Evolutionary conservation across 495 filamentous ascomycete species (phyloP).

Genomic region (Daldinia decipiens): DNA sequence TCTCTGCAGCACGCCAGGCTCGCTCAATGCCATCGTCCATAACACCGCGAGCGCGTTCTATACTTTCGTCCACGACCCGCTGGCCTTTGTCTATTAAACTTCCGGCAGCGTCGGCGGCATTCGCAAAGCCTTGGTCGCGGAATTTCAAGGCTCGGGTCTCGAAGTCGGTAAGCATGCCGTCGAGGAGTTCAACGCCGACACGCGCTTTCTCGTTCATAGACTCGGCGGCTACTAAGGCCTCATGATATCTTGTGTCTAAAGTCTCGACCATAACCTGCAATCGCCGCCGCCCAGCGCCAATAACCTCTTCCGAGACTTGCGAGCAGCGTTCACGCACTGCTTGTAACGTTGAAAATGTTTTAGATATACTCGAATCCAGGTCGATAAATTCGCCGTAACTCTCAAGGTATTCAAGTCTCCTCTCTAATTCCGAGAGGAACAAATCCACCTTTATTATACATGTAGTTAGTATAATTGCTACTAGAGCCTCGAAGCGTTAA

Average conservation of each 20-base stretch:
- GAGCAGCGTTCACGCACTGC: conserved; percentile 89
- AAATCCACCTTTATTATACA: conserved; percentile 73
- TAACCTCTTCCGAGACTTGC: conserved; percentile 87
- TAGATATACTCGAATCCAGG: conserved; percentile 80
- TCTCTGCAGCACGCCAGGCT: conserved; percentile 79
- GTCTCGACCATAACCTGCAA: conserved; percentile 93
- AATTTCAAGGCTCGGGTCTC: conserved; percentile 79
- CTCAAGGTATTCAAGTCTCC: conserved; percentile 88
- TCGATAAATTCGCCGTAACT: conserved; percentile 79
- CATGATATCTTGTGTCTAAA: conserved; percentile 88
- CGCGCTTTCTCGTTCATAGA: conserved; percentile 92
- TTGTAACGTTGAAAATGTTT: conserved; percentile 85
- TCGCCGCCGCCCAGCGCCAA: conserved; percentile 84
- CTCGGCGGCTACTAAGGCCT: conserved; percentile 84
- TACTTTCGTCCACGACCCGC: conserved; percentile 75
- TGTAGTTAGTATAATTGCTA: conserved; percentile 26
- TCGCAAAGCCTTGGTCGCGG: conserved; percentile 66
- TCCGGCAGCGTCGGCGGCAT: conserved; percentile 67
- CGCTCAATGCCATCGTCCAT: conserved; percentile 87
- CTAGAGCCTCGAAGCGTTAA: not conserved
- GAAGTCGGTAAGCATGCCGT: conserved; percentile 82
- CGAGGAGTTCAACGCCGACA: conserved; percentile 85
- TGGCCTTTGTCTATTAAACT: conserved; percentile 74
- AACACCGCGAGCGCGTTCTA: conserved; percentile 79
- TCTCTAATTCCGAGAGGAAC: conserved; percentile 88